phyloP scores from a whole-genome alignment of 371 early-diverging fungal species.

The Actinomortierella ambigua region DNA sequence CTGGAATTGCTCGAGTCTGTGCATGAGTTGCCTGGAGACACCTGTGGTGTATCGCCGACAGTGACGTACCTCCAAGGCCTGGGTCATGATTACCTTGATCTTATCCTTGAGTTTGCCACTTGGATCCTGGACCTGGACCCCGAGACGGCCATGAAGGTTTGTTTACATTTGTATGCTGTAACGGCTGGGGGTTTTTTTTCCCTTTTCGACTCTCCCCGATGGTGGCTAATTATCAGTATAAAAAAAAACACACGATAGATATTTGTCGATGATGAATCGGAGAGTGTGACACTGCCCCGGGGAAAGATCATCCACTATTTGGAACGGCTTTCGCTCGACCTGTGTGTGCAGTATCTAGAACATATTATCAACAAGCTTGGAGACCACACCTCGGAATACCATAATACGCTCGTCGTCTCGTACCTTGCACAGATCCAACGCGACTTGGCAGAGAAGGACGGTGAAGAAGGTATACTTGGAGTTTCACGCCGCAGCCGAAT shows the following conservation, averaged over 20 bases:
- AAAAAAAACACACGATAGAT: slow-evolving; percentile 60
- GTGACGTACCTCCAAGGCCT: slow-evolving; percentile 80
- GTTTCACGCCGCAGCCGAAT: not conserved
- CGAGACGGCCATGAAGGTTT: slow-evolving; percentile 76
- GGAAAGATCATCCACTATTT: slow-evolving; percentile 61
- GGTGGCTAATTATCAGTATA: not conserved
- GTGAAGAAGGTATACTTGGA: slow-evolving; percentile 21
- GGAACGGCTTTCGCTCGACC: slow-evolving; percentile 61
- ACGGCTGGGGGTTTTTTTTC: too few relatives aligned
- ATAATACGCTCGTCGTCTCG: slow-evolving; percentile 77
- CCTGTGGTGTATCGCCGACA: slow-evolving; percentile 69
- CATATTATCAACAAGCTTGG: slow-evolving; percentile 73
- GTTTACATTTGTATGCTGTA: too few relatives aligned
- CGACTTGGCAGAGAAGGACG: slow-evolving; percentile 10
- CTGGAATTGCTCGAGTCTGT: slow-evolving; percentile 70
- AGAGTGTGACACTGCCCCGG: slow-evolving; percentile 60
- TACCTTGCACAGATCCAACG: slow-evolving; percentile 66
- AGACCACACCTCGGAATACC: slow-evolving; percentile 75
- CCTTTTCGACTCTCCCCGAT: too few relatives aligned
- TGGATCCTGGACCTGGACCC: slow-evolving; percentile 79
- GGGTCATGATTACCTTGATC: slow-evolving; percentile 73
- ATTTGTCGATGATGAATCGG: slow-evolving; percentile 75
- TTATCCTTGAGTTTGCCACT: slow-evolving; percentile 79
- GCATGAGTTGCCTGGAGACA: slow-evolving; percentile 44
- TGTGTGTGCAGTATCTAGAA: slow-evolving; percentile 78